Evolutionary conservation across 495 filamentous ascomycete genomes (phyloP), one percentile per base, ranked within the genome.

Genomic region (Endocarpon pusillum): DNA sequence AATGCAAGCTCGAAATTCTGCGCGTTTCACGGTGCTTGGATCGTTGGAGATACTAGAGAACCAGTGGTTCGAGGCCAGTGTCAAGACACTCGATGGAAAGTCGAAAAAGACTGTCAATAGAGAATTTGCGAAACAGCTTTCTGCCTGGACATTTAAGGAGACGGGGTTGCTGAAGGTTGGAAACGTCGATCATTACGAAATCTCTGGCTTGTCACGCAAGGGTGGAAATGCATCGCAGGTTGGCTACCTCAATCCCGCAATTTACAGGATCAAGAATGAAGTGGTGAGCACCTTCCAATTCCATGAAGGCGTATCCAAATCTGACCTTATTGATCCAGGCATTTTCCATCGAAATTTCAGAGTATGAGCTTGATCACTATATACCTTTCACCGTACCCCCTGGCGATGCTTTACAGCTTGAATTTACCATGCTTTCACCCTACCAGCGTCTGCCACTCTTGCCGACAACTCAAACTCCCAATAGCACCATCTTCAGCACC

Each of bases 391-490:
- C 59, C 24, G 61, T 81, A 21, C 74, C 81, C 35, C 39, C 61
- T 2, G 55, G 49, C 34, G 89, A 97, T 50, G 62, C 55, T 19
- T 51, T 96, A 10, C 89, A 97, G 51, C 79, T 97, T 37, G 89
- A 97, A 57, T 92, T 94, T 64, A 84, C 73, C 58, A 97, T 97
- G 89, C 78, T 97, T 10, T 94, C 87, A 4, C 89, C 91, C 42
- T 94, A 91, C 73, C 80, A 94, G 61, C 86, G 91, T n/a, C 67
- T 94, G 15, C 54, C 69, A 38, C 75, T 97, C 4, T 30, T 49
- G 18, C 78, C 75, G 11, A 55, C 59, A 12, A 45, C 46, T 33
- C 61, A 58, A 10, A 80, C 77, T 0, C 44, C 62, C 21, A 79
- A 78, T 46, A 72, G 71, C 44, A 77, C 81, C 21, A 64, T 78